phyloP scores from a whole-genome alignment of 148 eudicot genomes.

The Spergularia marina region DNA sequence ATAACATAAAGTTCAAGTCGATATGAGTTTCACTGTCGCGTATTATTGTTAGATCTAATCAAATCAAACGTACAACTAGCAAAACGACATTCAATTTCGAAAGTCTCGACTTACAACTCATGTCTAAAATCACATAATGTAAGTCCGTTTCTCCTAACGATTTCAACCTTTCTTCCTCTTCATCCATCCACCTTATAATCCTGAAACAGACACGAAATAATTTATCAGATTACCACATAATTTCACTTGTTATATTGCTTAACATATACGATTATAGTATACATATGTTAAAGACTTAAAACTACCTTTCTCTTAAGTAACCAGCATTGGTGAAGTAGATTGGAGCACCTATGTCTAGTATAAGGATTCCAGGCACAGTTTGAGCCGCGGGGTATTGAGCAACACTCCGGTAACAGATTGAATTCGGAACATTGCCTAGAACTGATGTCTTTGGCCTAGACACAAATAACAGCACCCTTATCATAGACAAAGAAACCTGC shows the following conservation, averaged over 20 bases:
- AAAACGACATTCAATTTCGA: too few species aligned
- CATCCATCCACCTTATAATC: slow-evolving; percentile 86
- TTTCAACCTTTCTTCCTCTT: slow-evolving; percentile 77
- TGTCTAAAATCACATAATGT: slow-evolving; percentile 70
- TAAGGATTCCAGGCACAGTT: slow-evolving; percentile 69
- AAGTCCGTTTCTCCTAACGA: slow-evolving; percentile 45
- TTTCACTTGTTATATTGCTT: too few species aligned
- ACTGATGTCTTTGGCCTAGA: slow-evolving; percentile 75
- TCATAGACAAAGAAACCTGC: slow-evolving; percentile 68
- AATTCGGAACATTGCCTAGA: slow-evolving; percentile 70
- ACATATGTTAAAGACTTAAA: too few species aligned
- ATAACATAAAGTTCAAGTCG: background rate
- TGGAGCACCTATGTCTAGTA: slow-evolving; percentile 84
- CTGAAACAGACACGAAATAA: slow-evolving; percentile 19
- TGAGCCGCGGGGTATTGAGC: slow-evolving; percentile 76
- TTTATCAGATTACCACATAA: too few species aligned
- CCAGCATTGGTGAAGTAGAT: slow-evolving; percentile 82
- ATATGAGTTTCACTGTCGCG: too few species aligned
- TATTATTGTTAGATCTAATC: too few species aligned
- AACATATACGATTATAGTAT: too few species aligned
- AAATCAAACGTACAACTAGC: too few species aligned
- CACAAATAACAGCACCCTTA: slow-evolving; percentile 71
- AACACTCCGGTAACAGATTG: slow-evolving; percentile 66
- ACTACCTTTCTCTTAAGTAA: slow-evolving; percentile 88
- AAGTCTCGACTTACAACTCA: slow-evolving; percentile 50